Conservation (phyloP, 108 stramenopile species). For the Skeletonema potamos region DNA sequence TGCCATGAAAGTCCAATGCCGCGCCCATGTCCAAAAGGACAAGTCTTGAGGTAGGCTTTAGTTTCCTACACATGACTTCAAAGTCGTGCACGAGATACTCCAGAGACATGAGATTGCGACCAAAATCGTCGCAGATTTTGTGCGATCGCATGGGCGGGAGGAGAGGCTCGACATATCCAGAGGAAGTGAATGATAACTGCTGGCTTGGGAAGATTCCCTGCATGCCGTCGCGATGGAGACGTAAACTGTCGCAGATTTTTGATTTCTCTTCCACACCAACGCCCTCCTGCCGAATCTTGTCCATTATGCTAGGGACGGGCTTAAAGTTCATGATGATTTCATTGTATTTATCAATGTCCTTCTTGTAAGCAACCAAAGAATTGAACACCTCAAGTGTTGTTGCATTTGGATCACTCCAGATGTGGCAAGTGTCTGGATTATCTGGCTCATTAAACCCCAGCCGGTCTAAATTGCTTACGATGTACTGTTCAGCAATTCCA, state of each 20-base stretch:
- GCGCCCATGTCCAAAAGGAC: slow-evolving; percentile 75
- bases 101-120: slow-evolving; percentile 19
- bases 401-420: neutral
- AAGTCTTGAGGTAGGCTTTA: slow-evolving; percentile 37
- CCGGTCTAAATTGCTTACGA: slow-evolving; percentile 11
- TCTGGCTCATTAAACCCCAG: slow-evolving; percentile 10
- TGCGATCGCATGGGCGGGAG: slow-evolving; percentile 47
- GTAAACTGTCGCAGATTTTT: slow-evolving; percentile 5
- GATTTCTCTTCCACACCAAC: neutral
- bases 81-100: slow-evolving; percentile 74
- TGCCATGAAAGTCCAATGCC: slow-evolving; percentile 50
- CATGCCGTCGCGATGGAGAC: slow-evolving; percentile 16
- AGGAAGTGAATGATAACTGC: slow-evolving; percentile 25
- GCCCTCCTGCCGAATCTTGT: neutral
- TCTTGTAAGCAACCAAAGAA: neutral
- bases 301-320: neutral
- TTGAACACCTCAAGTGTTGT: neutral
- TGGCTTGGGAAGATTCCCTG: slow-evolving; percentile 14
- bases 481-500: slow-evolving; percentile 2
- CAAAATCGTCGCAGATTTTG: slow-evolving; percentile 15
- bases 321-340: slow-evolving; percentile 10
- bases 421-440: slow-evolving; percentile 8
- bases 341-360: slow-evolving; percentile 19
- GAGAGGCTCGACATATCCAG: slow-evolving; percentile 50
- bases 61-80: slow-evolving; percentile 54